Evolutionary conservation across 2,329 filamentous ascomycete species (phyloP), one percentile per base, ranked within the genome.

Genomic region (Stagonosporopsis cucurbitacearum): DNA sequence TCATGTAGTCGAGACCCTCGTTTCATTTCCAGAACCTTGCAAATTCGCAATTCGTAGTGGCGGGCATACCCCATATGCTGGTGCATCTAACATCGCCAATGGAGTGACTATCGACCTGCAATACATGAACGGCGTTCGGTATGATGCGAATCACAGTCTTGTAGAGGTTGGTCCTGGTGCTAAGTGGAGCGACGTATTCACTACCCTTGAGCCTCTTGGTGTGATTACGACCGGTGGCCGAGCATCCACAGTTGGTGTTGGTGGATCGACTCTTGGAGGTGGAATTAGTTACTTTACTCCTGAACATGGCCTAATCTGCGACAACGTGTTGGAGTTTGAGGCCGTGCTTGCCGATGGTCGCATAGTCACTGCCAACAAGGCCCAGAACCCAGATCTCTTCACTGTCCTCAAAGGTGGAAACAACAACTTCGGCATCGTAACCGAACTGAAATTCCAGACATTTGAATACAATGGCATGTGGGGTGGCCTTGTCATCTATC

Each of bases 381-480:
- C 58, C 0, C 35, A 69, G 45, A 48, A 64, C 33, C 46, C 64
- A 1, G 72, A 75, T 37, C 65, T 75, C 8, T 73, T 66, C 32
- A 60, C 55, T 2, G 69, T 70, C 1, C 61, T 76, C 4, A 74
- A 73, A 47, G 72, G 73, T 5, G 73, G 73, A 1, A 62, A 60
- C 30, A 70, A 69, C 43, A 73, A 75, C 50, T 74, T 76, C 40
- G 73, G 72, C 1, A 66, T 76, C 43, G 71, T 76, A 0, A 77
- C 74, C 2, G 44, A 47, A 40, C 62, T 69, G 44, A 60, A 63
- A 9, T 64, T 71, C n/a, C 42, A 52, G 12, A 68, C 67, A 0
- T 70, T 71, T 9, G 26, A 57, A 9, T 63, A 66, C 23, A 23
- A 58, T n/a, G 57, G 62, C 4, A 51, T 72, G 55, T 78, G 75